A percentile compares a stretch with the other conserved stretches of the same genome.
Evolutionary conservation across 1,284 basidiomycete genomes (phyloP).

Genomic region (Puccinia sorghi): DNA sequence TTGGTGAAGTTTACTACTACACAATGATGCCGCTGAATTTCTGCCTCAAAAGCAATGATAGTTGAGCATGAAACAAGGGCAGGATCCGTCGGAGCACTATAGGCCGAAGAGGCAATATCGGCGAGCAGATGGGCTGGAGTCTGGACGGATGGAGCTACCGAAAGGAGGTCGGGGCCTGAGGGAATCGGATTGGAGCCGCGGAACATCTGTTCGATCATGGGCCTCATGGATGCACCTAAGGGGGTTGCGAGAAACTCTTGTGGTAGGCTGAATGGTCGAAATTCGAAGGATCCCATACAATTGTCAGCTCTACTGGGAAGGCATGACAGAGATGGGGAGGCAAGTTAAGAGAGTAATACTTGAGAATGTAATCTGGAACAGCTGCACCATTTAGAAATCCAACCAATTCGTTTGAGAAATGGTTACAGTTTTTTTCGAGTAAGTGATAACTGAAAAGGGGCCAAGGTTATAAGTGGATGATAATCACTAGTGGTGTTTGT

Average conservation of each 20-base stretch:
- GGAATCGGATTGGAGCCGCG: conserved; percentile 34
- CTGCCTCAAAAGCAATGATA: conserved; percentile 53
- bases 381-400: conserved; percentile 38
- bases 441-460: conserved; percentile 41
- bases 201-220: conserved; percentile 58
- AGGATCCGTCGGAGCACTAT: not conserved
- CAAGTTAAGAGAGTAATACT: conserved; percentile 3
- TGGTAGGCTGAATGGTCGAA: conserved; percentile 57
- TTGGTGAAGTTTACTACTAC: conserved; percentile 58
- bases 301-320: not conserved
- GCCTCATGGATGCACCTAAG: conserved; percentile 58
- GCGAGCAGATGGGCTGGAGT: conserved; percentile 29
- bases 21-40: conserved; percentile 53
- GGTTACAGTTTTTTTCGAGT: conserved; percentile 45
- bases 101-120: conserved; percentile 41
- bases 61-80: conserved; percentile 53
- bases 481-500: not conserved
- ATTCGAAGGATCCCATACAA: conserved; percentile 52
- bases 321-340: not conserved
- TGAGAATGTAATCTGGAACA: conserved; percentile 44
- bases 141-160: conserved; percentile 2
- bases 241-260: conserved; percentile 58
- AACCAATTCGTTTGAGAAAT: conserved; percentile 47
- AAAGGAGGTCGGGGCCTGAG: conserved; percentile 1
- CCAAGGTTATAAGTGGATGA: not conserved